These are phyloP conservation scores for Tricholoma bakamatsutake DNA, from an alignment of 768 basidiomycete genomes.

Conservation along the genomic window DNA sequence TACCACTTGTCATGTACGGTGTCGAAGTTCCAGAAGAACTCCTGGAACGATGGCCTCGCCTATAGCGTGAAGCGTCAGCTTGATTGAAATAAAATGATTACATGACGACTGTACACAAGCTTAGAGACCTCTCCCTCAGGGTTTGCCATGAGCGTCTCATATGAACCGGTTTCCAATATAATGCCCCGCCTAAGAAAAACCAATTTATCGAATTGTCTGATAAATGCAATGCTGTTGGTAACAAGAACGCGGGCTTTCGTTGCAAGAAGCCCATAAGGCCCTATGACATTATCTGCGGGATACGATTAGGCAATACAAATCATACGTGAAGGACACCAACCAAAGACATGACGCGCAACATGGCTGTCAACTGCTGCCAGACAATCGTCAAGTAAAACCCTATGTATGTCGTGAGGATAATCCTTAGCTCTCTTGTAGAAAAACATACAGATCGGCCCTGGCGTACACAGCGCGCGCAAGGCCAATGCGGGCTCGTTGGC, in stretches of 20 bases:
- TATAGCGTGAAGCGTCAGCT: slow-evolving; percentile 2
- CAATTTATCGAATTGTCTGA: slow-evolving; percentile 71
- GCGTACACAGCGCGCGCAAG: slow-evolving; percentile 90
- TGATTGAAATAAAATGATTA: not conserved
- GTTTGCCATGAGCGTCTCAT: slow-evolving; percentile 52
- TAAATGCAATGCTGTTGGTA: slow-evolving; percentile 84
- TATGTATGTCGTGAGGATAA: slow-evolving; percentile 17
- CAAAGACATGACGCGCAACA: slow-evolving; percentile 82
- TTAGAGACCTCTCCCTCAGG: slow-evolving; percentile 62
- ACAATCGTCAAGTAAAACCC: slow-evolving; percentile 84
- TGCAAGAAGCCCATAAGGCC: slow-evolving; percentile 75
- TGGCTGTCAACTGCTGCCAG: slow-evolving; percentile 84
- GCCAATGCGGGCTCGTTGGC: slow-evolving; percentile 77
- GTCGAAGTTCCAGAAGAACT: slow-evolving; percentile 46
- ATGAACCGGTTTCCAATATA: slow-evolving; percentile 71
- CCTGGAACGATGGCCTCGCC: slow-evolving; percentile 37
- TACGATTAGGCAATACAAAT: not conserved
- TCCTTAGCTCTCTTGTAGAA: not conserved
- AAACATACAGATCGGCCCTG: slow-evolving; percentile 74
- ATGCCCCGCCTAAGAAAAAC: slow-evolving; percentile 76
- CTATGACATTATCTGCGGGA: slow-evolving; percentile 70
- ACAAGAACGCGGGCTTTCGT: slow-evolving; percentile 82
- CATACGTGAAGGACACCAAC: slow-evolving; percentile 28
- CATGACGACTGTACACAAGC: slow-evolving; percentile 52
- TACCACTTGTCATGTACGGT: slow-evolving; percentile 37